Base-by-base conservation (phyloP, 1,284 basidiomycete genomes). In the Ustilago tritici region DNA sequence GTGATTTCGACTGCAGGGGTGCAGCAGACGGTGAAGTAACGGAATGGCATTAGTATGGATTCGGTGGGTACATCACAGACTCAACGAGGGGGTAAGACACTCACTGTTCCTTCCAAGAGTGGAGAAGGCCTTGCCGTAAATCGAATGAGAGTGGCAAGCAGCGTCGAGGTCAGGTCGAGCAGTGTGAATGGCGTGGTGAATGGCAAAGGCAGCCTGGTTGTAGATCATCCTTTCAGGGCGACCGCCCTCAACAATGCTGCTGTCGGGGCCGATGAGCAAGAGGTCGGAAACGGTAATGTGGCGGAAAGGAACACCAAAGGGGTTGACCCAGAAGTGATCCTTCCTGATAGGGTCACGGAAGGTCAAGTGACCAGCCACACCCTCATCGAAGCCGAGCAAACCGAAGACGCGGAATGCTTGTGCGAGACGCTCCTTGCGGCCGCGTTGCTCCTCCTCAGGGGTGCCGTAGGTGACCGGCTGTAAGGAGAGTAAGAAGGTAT, bases 61-160 rank as follows among this genome's bases (percentile, higher is more conserved):
- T 11, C 4, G 36, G 11, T 14, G 36, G 23, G 12, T n/a, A 19
- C n/a, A 31, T 32, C 32, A 34, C 17, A 17, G 35, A 11, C 36
- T 49, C 11, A 9, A 19, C 10, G 36, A 28, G 32, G 40, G n/a
- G 8, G 19, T 5, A 17, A 10, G 49, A 14, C 3, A 74, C 71
- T 56, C 53, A 57, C 91, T 87, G 46, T 89, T 88, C 49, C 88
- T 88, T 11, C 91, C 91, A 9, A 92, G 88, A 1, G 89, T 88
- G 15, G 89, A 88, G 86, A 91, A 92, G 0, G 91, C 76, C 78
- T 90, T 90, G n/a, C 90, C 91, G 32, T 85, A 73, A 56, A 89
- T 85, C 5, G 89, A 90, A 83, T 92, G 91, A 19, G 89, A 90
- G 84, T 92, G 91, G 6, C 91, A 91, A 5, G 90, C 90, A 46